These are phyloP conservation scores for Pseudogymnoascus sp. DNA, from an alignment of 2,329 filamentous ascomycete genomes.

Conservation along the genomic window DNA sequence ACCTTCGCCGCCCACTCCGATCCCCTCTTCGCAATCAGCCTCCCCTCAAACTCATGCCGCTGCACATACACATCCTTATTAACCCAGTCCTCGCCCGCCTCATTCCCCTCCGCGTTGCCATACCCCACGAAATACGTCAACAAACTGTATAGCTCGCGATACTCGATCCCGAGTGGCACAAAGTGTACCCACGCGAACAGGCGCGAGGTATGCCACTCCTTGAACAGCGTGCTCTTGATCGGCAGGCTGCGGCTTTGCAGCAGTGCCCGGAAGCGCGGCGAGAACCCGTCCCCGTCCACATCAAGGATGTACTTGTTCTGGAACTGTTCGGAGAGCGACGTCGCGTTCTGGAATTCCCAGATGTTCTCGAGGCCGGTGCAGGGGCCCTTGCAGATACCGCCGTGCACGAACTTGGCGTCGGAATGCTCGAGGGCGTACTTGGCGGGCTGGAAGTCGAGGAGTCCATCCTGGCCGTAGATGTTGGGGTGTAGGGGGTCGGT, in stretches of 20 bases:
- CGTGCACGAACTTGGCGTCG: conserved; percentile 32
- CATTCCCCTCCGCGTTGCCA: conserved; percentile 39
- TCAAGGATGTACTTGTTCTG: conserved; percentile 64
- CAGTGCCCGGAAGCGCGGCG: conserved; percentile 62
- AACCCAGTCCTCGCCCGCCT: conserved; percentile 41
- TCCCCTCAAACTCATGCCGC: conserved; percentile 47
- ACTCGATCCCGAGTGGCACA: conserved; percentile 70
- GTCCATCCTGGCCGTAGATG: conserved; percentile 11
- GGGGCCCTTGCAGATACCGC: conserved; percentile 39
- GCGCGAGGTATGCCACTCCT: conserved; percentile 73
- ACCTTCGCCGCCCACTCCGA: conserved; percentile 66
- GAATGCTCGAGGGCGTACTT: conserved; percentile 26
- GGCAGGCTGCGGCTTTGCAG: conserved; percentile 62
- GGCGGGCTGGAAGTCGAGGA: conserved; percentile 36
- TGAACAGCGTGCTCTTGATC: conserved; percentile 71
- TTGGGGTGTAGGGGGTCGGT: conserved; percentile 20
- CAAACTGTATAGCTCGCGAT: conserved; percentile 63
- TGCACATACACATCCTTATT: conserved; percentile 29
- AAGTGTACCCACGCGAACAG: conserved; percentile 75
- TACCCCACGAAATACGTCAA: conserved; percentile 69
- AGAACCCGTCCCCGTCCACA: conserved; percentile 69
- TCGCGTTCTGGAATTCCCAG: conserved; percentile 42
- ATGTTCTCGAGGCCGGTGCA: conserved; percentile 41
- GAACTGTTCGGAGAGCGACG: conserved; percentile 51
- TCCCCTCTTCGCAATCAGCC: conserved; percentile 58